These are phyloP conservation scores for Camelina laxa DNA, from an alignment of 345 rosid species.

Conservation along the genomic window DNA sequence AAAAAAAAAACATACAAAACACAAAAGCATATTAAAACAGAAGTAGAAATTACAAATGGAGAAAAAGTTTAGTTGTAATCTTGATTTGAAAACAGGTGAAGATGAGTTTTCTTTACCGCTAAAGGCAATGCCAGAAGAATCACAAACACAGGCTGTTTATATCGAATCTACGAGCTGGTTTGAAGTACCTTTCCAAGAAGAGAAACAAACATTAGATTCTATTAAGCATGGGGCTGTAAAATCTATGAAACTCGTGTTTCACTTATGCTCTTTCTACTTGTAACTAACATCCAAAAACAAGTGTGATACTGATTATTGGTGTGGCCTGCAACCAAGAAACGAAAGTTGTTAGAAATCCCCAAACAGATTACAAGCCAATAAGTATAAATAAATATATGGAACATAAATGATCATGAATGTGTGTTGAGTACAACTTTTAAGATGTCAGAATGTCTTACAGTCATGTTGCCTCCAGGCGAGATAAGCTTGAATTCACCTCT, in stretches of 20 bases:
- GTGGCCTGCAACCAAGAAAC: conserved; percentile 63
- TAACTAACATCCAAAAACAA: conserved; percentile 79
- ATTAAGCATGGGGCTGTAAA: too few relatives aligned
- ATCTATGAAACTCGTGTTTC: conserved; percentile 57
- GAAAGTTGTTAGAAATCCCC: not conserved
- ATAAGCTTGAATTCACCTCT: conserved; percentile 82
- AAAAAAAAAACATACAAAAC: too few relatives aligned
- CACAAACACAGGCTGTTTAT: too few relatives aligned
- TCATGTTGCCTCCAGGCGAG: conserved; percentile 90
- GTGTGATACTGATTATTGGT: conserved; percentile 60
- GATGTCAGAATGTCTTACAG: conserved; percentile 55
- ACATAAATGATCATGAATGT: not conserved
- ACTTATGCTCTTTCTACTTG: conserved; percentile 61
- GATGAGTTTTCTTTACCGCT: too few relatives aligned
- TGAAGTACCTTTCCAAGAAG: too few relatives aligned
- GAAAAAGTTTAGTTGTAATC: too few relatives aligned
- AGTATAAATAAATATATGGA: not conserved
- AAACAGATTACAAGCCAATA: conserved; percentile 9
- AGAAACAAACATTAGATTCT: too few relatives aligned
- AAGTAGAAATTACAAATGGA: too few relatives aligned
- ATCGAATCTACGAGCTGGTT: too few relatives aligned
- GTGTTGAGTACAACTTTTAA: not conserved
- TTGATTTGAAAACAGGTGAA: too few relatives aligned
- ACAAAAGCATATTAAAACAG: too few relatives aligned
- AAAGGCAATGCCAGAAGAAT: too few relatives aligned